Evolutionary conservation across 306 rosid species (phyloP).

Genomic region (Alnus glutinosa): DNA sequence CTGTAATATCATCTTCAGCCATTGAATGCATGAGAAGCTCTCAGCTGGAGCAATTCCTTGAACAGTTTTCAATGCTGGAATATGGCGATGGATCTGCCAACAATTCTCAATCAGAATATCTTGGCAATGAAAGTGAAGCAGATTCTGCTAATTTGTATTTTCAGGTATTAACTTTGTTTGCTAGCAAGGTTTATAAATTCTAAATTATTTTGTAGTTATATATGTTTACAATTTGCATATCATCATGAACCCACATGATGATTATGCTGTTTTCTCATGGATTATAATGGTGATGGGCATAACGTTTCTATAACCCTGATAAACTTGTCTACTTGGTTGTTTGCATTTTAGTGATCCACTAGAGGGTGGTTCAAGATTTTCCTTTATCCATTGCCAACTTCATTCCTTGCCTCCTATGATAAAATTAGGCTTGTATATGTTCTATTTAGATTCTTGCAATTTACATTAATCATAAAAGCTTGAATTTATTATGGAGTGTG

Average conservation of each 20-base stretch:
- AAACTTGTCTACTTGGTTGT: constrained; percentile 6
- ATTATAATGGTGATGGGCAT: neutral
- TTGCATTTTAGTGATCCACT: neutral
- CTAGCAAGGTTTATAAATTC: constrained; percentile 6
- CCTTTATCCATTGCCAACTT: neutral
- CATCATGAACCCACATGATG: constrained; percentile 4
- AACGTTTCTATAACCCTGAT: neutral
- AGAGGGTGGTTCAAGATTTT: neutral
- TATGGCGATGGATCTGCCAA: constrained; percentile 44
- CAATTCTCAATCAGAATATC: constrained; percentile 42
- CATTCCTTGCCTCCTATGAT: neutral
- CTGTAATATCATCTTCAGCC: constrained; percentile 62
- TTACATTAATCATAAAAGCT: neutral
- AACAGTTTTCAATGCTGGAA: constrained; percentile 46
- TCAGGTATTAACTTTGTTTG: constrained; percentile 54
- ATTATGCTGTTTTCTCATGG: constrained; percentile 7
- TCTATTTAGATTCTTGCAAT: neutral
- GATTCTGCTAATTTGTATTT: constrained; percentile 54
- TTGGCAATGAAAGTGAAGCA: constrained; percentile 47
- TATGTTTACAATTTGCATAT: neutral
- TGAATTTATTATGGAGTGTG: constrained; percentile 1
- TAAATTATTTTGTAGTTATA: constrained; percentile 1
- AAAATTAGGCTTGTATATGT: neutral
- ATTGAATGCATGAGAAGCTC: constrained; percentile 56
- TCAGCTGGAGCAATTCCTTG: constrained; percentile 65